phyloP scores from a whole-genome alignment of 2,329 filamentous ascomycete genomes.

The Beauveria scarabaeidicola region DNA sequence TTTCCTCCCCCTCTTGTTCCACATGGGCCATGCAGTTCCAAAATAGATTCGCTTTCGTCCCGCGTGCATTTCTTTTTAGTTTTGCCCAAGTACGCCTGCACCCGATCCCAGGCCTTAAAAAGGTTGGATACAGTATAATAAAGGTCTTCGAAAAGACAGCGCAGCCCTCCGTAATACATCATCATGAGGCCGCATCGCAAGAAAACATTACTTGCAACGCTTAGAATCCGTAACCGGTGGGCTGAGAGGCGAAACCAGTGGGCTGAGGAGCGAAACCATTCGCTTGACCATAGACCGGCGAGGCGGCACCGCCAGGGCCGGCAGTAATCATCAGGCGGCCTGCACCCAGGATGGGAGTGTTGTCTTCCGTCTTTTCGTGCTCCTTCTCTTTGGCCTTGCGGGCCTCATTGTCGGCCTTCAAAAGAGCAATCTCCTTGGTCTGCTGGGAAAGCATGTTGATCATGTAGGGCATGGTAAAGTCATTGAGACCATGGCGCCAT shows the following conservation, averaged over 20 bases:
- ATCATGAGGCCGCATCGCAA: background rate
- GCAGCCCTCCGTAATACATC: background rate
- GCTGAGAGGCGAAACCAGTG: constrained; percentile 84
- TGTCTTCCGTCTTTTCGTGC: constrained; percentile 80
- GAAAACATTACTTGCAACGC: background rate
- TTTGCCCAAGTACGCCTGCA: background rate
- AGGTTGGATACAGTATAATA: background rate
- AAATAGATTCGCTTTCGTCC: constrained; percentile 4
- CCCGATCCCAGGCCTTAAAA: background rate
- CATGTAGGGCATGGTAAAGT: constrained; percentile 99
- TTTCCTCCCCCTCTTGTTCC: background rate
- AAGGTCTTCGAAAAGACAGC: background rate
- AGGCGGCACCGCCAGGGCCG: constrained; percentile 55
- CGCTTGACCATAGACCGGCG: constrained; percentile 58
- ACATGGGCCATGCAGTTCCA: background rate
- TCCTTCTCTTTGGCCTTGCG: constrained; percentile 68
- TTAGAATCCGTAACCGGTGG: constrained; percentile 67
- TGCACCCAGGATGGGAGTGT: constrained; percentile 83
- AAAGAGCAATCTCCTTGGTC: constrained; percentile 69
- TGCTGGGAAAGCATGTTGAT: constrained; percentile 96
- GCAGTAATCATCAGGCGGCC: constrained; percentile 93
- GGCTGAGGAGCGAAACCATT: constrained; percentile 85
- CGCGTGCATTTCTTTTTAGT: background rate
- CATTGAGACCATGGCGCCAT: constrained; percentile 87
- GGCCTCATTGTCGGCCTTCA: constrained; percentile 95